phyloP scores from a whole-genome alignment of 768 basidiomycete genomes.

The Termitomyces eurrhizus region DNA sequence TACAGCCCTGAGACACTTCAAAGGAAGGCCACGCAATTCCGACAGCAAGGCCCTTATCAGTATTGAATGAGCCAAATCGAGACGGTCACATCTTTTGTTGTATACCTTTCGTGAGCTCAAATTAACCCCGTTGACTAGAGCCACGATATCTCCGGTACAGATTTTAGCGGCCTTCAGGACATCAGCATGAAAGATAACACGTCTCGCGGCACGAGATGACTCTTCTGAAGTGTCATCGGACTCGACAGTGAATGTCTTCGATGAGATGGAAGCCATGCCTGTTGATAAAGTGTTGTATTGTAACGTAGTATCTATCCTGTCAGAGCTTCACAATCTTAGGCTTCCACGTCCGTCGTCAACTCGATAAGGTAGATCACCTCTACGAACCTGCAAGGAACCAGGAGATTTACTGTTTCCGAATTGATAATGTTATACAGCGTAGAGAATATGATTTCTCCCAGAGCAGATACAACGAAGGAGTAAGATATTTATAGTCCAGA shows the following conservation, averaged over 20 bases:
- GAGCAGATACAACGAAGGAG: background rate
- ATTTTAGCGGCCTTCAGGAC: slow-evolving; percentile 56
- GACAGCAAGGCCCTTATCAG: slow-evolving; percentile 53
- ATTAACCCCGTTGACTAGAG: slow-evolving; percentile 41
- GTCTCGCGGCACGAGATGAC: slow-evolving; percentile 51
- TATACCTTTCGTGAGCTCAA: slow-evolving; percentile 24
- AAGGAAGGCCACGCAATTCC: slow-evolving; percentile 77
- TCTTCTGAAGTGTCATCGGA: slow-evolving; percentile 29
- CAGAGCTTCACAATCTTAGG: background rate
- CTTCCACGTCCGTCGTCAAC: background rate
- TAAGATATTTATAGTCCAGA: background rate
- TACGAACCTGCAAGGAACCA: background rate
- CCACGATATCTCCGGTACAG: slow-evolving; percentile 67
- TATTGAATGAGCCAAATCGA: slow-evolving; percentile 11
- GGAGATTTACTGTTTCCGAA: background rate
- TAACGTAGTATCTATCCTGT: background rate
- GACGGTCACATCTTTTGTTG: background rate
- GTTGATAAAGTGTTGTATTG: background rate
- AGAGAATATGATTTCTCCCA: background rate
- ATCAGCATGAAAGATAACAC: slow-evolving; percentile 62
- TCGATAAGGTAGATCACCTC: background rate
- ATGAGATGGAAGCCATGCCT: slow-evolving; percentile 22
- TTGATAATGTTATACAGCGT: background rate
- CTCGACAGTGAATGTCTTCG: slow-evolving; percentile 38
- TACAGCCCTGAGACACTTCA: slow-evolving; percentile 57